phyloP scores from a whole-genome alignment of 306 rosid genomes.

The Astragalus membranaceus region DNA sequence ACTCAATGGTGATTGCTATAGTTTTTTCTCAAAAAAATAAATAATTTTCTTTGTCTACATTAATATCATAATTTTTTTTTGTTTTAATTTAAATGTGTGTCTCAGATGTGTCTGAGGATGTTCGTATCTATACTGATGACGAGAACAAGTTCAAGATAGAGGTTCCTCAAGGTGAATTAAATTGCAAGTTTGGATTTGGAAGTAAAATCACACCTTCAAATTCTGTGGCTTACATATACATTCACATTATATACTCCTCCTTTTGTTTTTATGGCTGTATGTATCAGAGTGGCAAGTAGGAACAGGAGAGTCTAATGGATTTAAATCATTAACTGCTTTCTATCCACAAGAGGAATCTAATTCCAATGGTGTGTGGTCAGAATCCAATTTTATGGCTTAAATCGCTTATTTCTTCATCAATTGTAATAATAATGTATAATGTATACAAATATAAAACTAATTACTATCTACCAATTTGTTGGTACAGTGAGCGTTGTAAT shows the following conservation, averaged over 20 bases:
- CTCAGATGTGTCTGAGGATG: constrained; percentile 49
- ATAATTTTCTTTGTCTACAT: neutral
- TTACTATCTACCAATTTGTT: neutral
- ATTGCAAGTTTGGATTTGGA: neutral
- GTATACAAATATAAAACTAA: neutral
- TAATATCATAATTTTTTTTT: neutral
- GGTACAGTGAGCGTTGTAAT: constrained; percentile 67
- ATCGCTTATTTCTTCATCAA: neutral
- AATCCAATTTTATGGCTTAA: neutral
- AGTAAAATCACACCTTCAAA: neutral
- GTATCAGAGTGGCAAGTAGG: constrained; percentile 70
- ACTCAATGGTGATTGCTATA: constrained; percentile 13
- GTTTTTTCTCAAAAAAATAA: neutral
- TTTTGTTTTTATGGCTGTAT: neutral
- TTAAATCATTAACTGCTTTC: constrained; percentile 82
- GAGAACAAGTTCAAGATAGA: constrained; percentile 69
- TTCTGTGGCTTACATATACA: neutral
- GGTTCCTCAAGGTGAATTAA: constrained; percentile 65
- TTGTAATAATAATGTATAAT: neutral
- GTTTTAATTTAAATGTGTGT: neutral
- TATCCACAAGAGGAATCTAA: constrained; percentile 49
- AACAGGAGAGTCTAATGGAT: constrained; percentile 69
- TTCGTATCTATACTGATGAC: constrained; percentile 58
- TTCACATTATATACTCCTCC: neutral
- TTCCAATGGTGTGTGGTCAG: constrained; percentile 50